Evolutionary conservation across 148 eudicot species (phyloP).

Genomic region (Suaeda aralocaspica): DNA sequence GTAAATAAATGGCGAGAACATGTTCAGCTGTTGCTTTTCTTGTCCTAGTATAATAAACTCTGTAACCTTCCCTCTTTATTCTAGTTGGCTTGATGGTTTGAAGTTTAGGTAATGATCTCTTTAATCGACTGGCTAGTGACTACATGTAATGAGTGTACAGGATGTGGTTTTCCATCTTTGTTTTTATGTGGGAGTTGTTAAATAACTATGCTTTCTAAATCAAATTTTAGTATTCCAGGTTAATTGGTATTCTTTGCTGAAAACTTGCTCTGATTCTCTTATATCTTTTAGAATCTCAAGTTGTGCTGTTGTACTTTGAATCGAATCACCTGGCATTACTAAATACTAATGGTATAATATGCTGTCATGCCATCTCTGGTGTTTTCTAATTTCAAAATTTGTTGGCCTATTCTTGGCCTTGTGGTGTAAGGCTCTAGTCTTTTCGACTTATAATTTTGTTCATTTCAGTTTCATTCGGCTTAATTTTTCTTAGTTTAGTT

Average conservation of each 20-base stretch:
- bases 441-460: too few relatives aligned
- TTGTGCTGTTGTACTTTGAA: too few relatives aligned
- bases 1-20: slow-evolving; percentile 13
- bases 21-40: background rate
- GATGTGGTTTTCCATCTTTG: background rate
- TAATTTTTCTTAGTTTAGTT: too few relatives aligned
- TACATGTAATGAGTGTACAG: background rate
- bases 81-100: background rate
- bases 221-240: background rate
- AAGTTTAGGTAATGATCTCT: background rate
- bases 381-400: too few relatives aligned
- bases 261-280: background rate
- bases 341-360: too few relatives aligned
- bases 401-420: too few relatives aligned
- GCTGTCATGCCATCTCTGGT: too few relatives aligned
- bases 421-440: too few relatives aligned
- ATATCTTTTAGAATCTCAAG: too few relatives aligned
- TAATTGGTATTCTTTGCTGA: background rate
- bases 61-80: background rate
- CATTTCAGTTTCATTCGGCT: too few relatives aligned
- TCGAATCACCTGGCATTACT: too few relatives aligned
- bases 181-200: background rate
- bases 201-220: background rate
- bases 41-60: background rate
- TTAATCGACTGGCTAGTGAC: background rate